Conservation (phyloP, 2,329 filamentous ascomycete genomes). For the Paraphaeosphaeria minitans region DNA sequence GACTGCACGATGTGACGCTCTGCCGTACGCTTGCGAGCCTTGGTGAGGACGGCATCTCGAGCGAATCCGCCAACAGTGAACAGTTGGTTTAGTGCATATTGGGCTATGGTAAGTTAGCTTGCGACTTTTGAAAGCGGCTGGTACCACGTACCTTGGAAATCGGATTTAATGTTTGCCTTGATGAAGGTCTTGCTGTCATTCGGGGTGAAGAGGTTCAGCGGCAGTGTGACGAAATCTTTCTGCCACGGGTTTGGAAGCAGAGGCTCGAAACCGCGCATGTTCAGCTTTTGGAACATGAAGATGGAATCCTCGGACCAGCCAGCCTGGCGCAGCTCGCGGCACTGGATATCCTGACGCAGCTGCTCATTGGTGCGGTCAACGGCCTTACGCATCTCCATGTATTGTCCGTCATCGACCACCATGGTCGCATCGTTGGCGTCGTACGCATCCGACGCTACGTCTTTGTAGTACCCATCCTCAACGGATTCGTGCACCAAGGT, state of each 20-base stretch:
- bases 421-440: constrained; percentile 46
- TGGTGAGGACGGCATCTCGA: constrained; percentile 55
- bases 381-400: constrained; percentile 30
- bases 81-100: constrained; percentile 56
- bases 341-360: constrained; percentile 32
- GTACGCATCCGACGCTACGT: constrained; percentile 26
- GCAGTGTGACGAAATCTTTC: constrained; percentile 60
- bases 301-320: constrained; percentile 60
- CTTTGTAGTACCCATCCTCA: constrained; percentile 6
- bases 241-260: constrained; percentile 59
- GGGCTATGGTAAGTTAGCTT: constrained; percentile 45
- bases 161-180: constrained; percentile 47
- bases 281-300: constrained; percentile 58
- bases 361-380: constrained; percentile 33
- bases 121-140: neutral
- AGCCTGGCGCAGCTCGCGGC: constrained; percentile 44
- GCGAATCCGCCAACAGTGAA: constrained; percentile 58
- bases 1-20: constrained; percentile 48
- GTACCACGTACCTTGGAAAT: constrained; percentile 52
- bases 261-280: constrained; percentile 62
- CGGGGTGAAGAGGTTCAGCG: constrained; percentile 57
- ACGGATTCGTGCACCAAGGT: constrained; percentile 30
- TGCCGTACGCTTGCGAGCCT: constrained; percentile 42
- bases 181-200: constrained; percentile 54
- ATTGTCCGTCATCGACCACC: constrained; percentile 40